A percentile compares a stretch with the other conserved stretches of the same genome.
Evolutionary conservation across 768 basidiomycete species (phyloP).

Genomic region (Boletus rufocinnamomeus): DNA sequence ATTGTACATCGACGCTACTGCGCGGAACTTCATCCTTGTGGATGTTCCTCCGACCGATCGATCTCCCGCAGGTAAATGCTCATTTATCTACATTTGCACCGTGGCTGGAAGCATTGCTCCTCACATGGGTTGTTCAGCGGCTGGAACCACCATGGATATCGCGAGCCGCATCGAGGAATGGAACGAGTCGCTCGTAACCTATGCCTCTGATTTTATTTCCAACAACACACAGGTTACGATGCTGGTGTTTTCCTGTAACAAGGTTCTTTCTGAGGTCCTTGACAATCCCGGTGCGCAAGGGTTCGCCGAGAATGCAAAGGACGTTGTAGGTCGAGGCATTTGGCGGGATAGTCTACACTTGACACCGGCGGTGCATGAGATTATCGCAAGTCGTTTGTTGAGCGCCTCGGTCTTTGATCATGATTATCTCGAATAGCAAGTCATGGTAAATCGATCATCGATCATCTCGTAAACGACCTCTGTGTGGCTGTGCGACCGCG

Average conservation of each 20-base stretch:
- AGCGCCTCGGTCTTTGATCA: neutral
- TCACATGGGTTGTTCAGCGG: neutral
- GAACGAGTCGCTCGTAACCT: conserved; percentile 2
- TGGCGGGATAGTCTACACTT: conserved; percentile 44
- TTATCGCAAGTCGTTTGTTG: conserved; percentile 29
- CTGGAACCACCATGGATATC: neutral
- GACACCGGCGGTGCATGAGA: conserved; percentile 34
- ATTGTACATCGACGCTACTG: neutral
- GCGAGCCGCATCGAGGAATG: conserved; percentile 7
- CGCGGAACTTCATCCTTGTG: conserved; percentile 15
- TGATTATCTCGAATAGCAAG: neutral
- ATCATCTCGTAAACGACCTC: neutral
- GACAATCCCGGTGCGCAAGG: conserved; percentile 9
- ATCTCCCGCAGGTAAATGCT: conserved; percentile 8
- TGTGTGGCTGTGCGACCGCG: conserved; percentile 14
- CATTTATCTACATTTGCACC: no score
- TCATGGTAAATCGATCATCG: neutral
- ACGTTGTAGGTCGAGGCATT: conserved; percentile 22
- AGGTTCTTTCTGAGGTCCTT: conserved; percentile 13
- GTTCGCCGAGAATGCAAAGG: conserved; percentile 7
- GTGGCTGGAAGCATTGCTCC: neutral
- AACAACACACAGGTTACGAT: neutral
- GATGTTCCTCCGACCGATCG: conserved; percentile 20
- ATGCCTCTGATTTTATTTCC: conserved; percentile 5
- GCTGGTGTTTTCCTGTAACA: conserved; percentile 11